Evolutionary conservation across 257 asterid species (phyloP).

Genomic region (Mentha longifolia): DNA sequence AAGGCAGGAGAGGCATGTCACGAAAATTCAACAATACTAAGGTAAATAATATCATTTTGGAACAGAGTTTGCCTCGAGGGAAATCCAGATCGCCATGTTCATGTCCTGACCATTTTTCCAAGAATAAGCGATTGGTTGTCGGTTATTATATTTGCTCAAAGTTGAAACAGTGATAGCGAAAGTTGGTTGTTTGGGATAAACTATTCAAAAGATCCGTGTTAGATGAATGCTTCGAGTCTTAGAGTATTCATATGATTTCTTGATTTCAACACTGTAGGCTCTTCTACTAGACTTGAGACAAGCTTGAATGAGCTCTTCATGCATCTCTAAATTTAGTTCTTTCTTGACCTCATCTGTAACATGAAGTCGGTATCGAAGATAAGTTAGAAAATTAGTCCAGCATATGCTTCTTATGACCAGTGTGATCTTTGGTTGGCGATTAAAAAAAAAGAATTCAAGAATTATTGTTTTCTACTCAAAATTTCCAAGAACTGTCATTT

Average conservation of each 20-base stretch:
- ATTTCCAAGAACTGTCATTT: background rate
- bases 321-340: background rate
- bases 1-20: constrained; percentile 51
- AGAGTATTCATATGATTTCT: constrained; percentile 5
- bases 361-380: background rate
- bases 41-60: constrained; percentile 42
- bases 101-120: background rate
- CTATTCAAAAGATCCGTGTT: background rate
- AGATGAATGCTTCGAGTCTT: background rate
- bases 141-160: background rate
- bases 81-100: background rate
- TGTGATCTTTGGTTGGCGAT: background rate
- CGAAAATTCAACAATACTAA: constrained; percentile 49
- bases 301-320: background rate
- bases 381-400: background rate
- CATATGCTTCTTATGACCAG: background rate
- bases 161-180: no score
- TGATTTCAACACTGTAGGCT: constrained; percentile 3
- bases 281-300: background rate
- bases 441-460: background rate
- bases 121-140: background rate
- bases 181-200: no score
- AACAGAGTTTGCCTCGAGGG: background rate
- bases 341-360: background rate
- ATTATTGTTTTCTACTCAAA: background rate